Conservation (phyloP, 2,329 filamentous ascomycete genomes). For the Xylariaceae sp. region DNA sequence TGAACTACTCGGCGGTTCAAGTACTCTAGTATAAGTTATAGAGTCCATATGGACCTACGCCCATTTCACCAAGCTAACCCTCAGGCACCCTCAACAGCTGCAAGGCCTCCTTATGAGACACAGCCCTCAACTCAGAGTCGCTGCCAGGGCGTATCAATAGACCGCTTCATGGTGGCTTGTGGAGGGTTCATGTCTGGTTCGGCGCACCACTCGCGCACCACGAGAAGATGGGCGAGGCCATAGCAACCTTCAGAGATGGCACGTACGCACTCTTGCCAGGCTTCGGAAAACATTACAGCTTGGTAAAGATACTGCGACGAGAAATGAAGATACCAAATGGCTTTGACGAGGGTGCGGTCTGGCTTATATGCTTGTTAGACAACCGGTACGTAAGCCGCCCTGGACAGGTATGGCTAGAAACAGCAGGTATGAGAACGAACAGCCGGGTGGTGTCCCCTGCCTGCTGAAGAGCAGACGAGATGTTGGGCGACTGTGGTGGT, state of each 20-base stretch:
- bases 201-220: slow-evolving; percentile 20
- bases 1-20: too few species aligned
- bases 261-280: too few species aligned
- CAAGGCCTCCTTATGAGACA: slow-evolving; percentile 6
- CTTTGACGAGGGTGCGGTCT: slow-evolving; percentile 14
- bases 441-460: too few species aligned
- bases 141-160: slow-evolving; percentile 12
- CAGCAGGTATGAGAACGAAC: too few species aligned
- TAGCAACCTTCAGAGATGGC: slow-evolving; percentile 13
- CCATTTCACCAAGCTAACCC: slow-evolving; percentile 19
- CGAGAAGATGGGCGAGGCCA: slow-evolving; percentile 10
- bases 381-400: too few species aligned
- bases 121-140: slow-evolving; percentile 12
- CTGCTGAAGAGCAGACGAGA: too few species aligned
- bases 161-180: slow-evolving; percentile 19
- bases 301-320: too few species aligned
- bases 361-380: slow-evolving; percentile 20
- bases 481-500: too few species aligned
- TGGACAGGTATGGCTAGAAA: too few species aligned
- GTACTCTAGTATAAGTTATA: slow-evolving; percentile 16
- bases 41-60: slow-evolving; percentile 18
- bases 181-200: slow-evolving; percentile 17
- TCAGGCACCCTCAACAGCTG: slow-evolving; percentile 9
- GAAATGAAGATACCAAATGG: slow-evolving; percentile 8
- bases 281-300: too few species aligned